Conservation (phyloP, 176 grass and related monocot species). For the Eragrostis nindensis region DNA sequence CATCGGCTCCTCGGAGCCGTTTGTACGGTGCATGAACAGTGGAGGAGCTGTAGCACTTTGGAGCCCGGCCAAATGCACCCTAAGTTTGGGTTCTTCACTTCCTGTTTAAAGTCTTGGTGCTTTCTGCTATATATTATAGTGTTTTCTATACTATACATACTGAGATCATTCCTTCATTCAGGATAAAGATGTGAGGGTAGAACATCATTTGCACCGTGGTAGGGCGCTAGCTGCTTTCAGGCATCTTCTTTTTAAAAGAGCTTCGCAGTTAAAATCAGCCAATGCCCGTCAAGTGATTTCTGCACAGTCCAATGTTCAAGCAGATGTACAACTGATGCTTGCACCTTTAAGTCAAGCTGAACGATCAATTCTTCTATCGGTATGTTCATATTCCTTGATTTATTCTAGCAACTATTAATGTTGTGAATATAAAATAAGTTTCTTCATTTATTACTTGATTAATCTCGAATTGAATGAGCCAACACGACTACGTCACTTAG, state of each 20-base stretch:
- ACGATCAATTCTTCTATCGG: constrained; percentile 79
- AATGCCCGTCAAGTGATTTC: constrained; percentile 66
- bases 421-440: not conserved
- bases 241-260: constrained; percentile 85
- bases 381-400: constrained; percentile 52
- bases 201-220: constrained; percentile 88
- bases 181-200: constrained; percentile 91
- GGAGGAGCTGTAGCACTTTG: no score
- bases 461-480: constrained; percentile 1
- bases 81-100: not conserved
- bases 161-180: constrained; percentile 35
- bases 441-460: constrained; percentile 16
- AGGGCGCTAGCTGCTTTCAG: constrained; percentile 85
- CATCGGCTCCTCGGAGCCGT: no score
- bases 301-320: constrained; percentile 70
- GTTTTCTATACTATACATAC: not conserved
- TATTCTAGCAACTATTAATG: not conserved
- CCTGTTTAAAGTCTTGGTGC: not conserved
- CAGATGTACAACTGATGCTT: constrained; percentile 79
- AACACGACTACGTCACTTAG: not conserved
- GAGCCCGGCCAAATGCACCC: no score
- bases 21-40: no score
- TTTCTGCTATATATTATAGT: constrained; percentile 17
- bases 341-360: constrained; percentile 84
- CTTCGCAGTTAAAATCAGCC: constrained; percentile 73